Percentiles rank a stretch among this genome's conserved stretches.
phyloP scores from a whole-genome alignment of 2,329 filamentous ascomycete species.

The Hypomyces rosellus region DNA sequence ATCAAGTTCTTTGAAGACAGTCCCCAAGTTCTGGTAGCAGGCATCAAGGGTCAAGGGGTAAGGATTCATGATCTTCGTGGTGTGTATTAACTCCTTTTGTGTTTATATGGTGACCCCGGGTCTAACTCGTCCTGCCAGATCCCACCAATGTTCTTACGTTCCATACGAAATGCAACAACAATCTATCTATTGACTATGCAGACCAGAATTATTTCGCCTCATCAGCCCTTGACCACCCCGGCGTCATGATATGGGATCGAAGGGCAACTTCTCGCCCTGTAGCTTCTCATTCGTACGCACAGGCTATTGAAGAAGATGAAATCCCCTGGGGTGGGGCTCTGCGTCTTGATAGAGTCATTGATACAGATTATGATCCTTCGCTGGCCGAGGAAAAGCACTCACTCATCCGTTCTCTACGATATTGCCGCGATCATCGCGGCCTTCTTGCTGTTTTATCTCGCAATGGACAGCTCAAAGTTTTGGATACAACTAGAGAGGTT shows the following conservation, averaged over 20 bases:
- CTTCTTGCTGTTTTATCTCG: slow-evolving; percentile 56
- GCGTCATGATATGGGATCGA: slow-evolving; percentile 72
- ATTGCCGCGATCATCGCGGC: slow-evolving; percentile 56
- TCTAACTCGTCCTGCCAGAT: slow-evolving; percentile 26
- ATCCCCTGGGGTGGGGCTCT: slow-evolving; percentile 58
- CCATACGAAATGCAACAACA: slow-evolving; percentile 62
- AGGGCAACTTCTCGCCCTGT: slow-evolving; percentile 51
- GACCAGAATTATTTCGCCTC: slow-evolving; percentile 83
- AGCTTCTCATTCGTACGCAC: slow-evolving; percentile 48
- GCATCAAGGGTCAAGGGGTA: slow-evolving; percentile 68
- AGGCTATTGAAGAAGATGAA: slow-evolving; percentile 54
- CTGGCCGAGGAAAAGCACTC: slow-evolving; percentile 51
- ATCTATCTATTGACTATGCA: slow-evolving; percentile 69
- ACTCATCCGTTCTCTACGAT: slow-evolving; percentile 56
- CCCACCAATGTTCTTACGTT: slow-evolving; percentile 51
- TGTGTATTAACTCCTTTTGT: slow-evolving; percentile 26
- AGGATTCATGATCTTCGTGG: slow-evolving; percentile 74
- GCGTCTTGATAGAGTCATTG: slow-evolving; percentile 50
- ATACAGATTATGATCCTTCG: slow-evolving; percentile 45
- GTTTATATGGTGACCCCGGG: no score
- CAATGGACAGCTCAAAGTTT: slow-evolving; percentile 56
- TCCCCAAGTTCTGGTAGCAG: slow-evolving; percentile 67
- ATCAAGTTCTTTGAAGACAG: slow-evolving; percentile 76
- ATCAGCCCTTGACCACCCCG: slow-evolving; percentile 67
- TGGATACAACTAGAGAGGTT: slow-evolving; percentile 52